Evolutionary conservation across 768 basidiomycete species (phyloP).

Genomic region (Termitomyces titanicus): DNA sequence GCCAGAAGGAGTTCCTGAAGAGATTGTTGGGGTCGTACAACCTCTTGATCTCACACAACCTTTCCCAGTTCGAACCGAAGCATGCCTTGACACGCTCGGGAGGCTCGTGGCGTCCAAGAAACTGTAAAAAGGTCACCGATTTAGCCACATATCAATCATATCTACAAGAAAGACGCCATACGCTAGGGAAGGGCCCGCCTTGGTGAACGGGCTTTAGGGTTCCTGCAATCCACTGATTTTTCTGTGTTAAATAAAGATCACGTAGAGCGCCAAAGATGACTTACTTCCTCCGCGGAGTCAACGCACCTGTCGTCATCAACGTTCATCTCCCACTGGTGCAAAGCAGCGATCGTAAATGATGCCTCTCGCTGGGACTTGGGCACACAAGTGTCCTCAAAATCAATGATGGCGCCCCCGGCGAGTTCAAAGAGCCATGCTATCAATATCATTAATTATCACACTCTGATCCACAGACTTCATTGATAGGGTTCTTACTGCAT

Average conservation of each 20-base stretch:
- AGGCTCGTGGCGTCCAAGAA: constrained; percentile 70
- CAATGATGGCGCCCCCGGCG: constrained; percentile 74
- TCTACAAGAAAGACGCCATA: constrained; percentile 22
- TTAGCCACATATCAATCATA: constrained; percentile 8
- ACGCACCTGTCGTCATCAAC: constrained; percentile 79
- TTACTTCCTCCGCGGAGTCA: constrained; percentile 75
- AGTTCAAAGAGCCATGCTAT: constrained; percentile 94
- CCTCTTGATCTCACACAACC: constrained; percentile 67
- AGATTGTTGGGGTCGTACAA: constrained; percentile 74
- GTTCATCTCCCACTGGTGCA: constrained; percentile 91
- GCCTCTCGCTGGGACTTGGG: constrained; percentile 80
- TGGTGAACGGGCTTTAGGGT: constrained; percentile 68
- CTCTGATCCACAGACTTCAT: background rate
- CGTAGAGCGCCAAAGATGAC: constrained; percentile 12
- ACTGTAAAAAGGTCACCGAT: constrained; percentile 37
- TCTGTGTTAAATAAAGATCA: background rate
- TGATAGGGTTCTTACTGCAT: constrained; percentile 65
- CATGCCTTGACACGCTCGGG: constrained; percentile 59
- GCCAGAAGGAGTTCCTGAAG: constrained; percentile 82
- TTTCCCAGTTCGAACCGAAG: constrained; percentile 73
- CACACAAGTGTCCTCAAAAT: constrained; percentile 70
- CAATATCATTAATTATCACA: background rate
- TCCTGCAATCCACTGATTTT: constrained; percentile 73
- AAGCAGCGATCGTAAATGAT: constrained; percentile 79
- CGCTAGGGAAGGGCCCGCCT: constrained; percentile 84